phyloP scores from a whole-genome alignment of 139 green algal species.

The Desmodesmus armatus region DNA sequence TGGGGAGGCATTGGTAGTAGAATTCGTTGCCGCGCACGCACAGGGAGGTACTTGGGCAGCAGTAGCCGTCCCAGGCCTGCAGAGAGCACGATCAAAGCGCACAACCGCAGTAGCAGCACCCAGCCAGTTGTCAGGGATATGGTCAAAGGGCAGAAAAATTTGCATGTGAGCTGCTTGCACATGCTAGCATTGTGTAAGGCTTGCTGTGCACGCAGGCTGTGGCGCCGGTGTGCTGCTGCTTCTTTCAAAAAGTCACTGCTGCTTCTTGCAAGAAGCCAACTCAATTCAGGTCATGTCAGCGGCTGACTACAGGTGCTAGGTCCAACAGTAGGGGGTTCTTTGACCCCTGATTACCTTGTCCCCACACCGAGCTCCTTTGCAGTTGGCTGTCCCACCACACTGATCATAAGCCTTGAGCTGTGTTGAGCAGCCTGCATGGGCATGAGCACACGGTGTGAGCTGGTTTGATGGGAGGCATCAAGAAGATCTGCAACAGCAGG shows the following conservation, averaged over 20 bases:
- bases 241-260: too few relatives aligned
- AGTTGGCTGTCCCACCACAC: conserved; percentile 37
- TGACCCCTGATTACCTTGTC: too few relatives aligned
- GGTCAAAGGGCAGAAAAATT: too few relatives aligned
- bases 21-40: conserved; percentile 29
- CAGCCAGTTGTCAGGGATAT: background rate
- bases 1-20: conserved; percentile 32
- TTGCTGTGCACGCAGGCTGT: background rate
- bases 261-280: too few relatives aligned
- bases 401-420: conserved; percentile 28
- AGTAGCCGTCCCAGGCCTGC: background rate
- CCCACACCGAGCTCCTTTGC: background rate
- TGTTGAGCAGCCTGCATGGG: background rate
- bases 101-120: background rate
- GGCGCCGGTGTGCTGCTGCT: background rate
- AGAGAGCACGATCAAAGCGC: too few relatives aligned
- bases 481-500: background rate
- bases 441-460: background rate
- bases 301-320: too few relatives aligned
- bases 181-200: background rate
- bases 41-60: conserved; percentile 1
- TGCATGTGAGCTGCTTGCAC: background rate
- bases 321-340: too few relatives aligned
- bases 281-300: too few relatives aligned
- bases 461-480: background rate